Evolutionary conservation across 345 rosid species (phyloP).

Genomic region (Barbarea vulgaris): DNA sequence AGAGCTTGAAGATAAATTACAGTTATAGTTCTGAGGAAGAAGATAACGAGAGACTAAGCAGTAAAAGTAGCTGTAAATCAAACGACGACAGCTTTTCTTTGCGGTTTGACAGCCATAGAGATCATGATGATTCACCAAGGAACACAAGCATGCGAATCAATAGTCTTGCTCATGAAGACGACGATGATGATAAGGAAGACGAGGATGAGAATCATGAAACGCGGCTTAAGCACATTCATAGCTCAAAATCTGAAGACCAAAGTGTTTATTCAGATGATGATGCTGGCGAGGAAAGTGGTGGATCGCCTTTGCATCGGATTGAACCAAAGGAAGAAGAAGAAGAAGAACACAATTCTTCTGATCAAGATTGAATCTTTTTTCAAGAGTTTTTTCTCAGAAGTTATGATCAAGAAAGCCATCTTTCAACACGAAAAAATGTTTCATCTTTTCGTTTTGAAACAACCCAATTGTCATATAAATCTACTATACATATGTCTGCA

Average conservation of each 20-base stretch:
- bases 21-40: slow-evolving; percentile 42
- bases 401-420: slow-evolving; percentile 9
- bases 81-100: slow-evolving; percentile 19
- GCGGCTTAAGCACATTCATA: slow-evolving; percentile 31
- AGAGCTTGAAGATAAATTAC: slow-evolving; percentile 37
- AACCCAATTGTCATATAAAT: slow-evolving; percentile 21
- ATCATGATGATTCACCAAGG: slow-evolving; percentile 11
- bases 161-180: slow-evolving; percentile 22
- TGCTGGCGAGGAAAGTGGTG: slow-evolving; percentile 16
- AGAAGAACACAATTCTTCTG: slow-evolving; percentile 24
- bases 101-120: slow-evolving; percentile 20
- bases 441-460: slow-evolving; percentile 18
- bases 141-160: slow-evolving; percentile 25
- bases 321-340: slow-evolving; percentile 25
- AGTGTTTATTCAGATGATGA: slow-evolving; percentile 36
- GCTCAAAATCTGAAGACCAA: slow-evolving; percentile 32
- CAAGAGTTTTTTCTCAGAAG: slow-evolving; percentile 5
- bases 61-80: slow-evolving; percentile 28
- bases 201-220: slow-evolving; percentile 13
- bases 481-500: slow-evolving; percentile 29
- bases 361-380: slow-evolving; percentile 22
- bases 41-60: slow-evolving; percentile 30
- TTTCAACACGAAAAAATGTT: slow-evolving; percentile 7
- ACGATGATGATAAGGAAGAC: neutral
- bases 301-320: slow-evolving; percentile 7